Evolutionary conservation across 1,139 yeast species (phyloP).

Genomic region (Candida pseudoviswanathii): DNA sequence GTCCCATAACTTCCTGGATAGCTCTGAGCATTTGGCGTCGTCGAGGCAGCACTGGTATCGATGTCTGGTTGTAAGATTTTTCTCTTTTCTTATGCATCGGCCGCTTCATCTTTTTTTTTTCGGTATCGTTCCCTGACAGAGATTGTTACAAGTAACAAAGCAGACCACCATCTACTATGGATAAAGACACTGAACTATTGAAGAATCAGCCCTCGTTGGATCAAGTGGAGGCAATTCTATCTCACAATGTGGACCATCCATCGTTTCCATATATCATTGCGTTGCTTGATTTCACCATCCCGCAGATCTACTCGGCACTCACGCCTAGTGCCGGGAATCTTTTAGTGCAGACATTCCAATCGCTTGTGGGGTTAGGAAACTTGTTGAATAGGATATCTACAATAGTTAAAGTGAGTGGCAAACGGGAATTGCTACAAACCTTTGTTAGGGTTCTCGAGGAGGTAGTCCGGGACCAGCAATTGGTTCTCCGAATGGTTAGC

Average conservation of each 20-base stretch:
- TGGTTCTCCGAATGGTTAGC: constrained; percentile 19
- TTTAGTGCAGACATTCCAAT: constrained; percentile 21
- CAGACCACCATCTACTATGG: constrained; percentile 6
- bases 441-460: constrained; percentile 17
- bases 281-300: constrained; percentile 35
- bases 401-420: constrained; percentile 2
- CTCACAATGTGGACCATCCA: constrained; percentile 4
- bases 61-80: neutral
- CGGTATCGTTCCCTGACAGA: neutral
- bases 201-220: constrained; percentile 23
- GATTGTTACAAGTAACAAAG: neutral
- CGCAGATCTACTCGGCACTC: constrained; percentile 22
- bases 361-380: constrained; percentile 34
- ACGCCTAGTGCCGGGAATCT: constrained; percentile 14
- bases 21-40: neutral
- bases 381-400: constrained; percentile 22
- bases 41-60: neutral
- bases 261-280: constrained; percentile 22
- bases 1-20: neutral
- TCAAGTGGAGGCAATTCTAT: constrained; percentile 18
- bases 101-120: neutral
- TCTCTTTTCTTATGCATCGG: neutral
- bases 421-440: constrained; percentile 5
- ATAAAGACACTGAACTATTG: constrained; percentile 18
- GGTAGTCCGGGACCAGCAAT: constrained; percentile 21